Conservation (phyloP, 371 early-diverging fungal species). For the Mortierella sp. region DNA sequence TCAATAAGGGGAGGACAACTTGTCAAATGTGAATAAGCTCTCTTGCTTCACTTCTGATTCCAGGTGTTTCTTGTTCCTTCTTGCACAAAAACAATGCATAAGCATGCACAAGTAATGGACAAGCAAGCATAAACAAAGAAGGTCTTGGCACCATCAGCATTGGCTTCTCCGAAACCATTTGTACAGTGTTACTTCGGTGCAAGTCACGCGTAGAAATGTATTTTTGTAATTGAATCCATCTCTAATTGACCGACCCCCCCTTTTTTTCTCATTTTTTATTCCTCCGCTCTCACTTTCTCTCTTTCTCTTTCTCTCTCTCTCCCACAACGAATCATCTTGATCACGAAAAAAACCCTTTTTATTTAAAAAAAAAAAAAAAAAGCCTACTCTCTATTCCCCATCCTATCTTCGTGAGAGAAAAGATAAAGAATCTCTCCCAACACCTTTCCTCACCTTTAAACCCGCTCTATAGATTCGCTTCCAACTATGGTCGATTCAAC, state of each 20-base stretch:
- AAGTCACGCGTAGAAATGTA: background rate
- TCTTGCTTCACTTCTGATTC: too few relatives aligned
- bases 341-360: too few relatives aligned
- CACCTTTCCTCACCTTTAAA: background rate
- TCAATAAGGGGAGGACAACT: too few relatives aligned
- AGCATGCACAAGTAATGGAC: too few relatives aligned
- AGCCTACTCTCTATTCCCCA: background rate
- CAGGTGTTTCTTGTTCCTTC: too few relatives aligned
- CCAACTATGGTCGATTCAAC: conserved; percentile 28
- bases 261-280: background rate
- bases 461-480: background rate
- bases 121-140: too few relatives aligned
- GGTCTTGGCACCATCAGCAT: too few relatives aligned
- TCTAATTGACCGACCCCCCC: background rate
- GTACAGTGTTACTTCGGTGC: too few relatives aligned
- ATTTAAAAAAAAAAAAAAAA: too few relatives aligned
- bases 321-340: background rate
- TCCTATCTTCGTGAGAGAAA: background rate
- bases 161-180: too few relatives aligned
- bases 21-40: too few relatives aligned
- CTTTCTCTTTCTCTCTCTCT: conserved; percentile 5
- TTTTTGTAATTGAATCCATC: background rate
- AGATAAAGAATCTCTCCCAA: background rate
- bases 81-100: too few relatives aligned
- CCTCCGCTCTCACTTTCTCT: background rate